Evolutionary conservation across 495 filamentous ascomycete genomes (phyloP).

Genomic region (Penicillium lividum): DNA sequence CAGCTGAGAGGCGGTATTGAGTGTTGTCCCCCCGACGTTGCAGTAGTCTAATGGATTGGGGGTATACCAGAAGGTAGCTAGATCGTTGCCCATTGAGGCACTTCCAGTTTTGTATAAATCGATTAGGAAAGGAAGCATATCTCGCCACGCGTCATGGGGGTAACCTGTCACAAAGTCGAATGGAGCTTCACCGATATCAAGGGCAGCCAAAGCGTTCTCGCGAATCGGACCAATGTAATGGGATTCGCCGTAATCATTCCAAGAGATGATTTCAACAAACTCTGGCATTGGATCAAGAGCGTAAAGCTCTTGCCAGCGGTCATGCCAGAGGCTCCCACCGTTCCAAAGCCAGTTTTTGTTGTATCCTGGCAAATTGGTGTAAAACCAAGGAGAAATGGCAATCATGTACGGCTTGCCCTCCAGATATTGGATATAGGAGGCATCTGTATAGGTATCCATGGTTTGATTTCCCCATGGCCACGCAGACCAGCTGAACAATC

Average conservation of each 20-base stretch:
- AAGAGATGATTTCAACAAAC: slow-evolving; percentile 58
- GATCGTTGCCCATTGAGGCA: slow-evolving; percentile 42
- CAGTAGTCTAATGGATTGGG: slow-evolving; percentile 36
- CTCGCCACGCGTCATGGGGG: slow-evolving; percentile 60
- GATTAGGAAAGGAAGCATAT: slow-evolving; percentile 62
- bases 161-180: slow-evolving; percentile 51
- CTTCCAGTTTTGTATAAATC: slow-evolving; percentile 59
- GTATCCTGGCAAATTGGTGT: no score
- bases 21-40: slow-evolving; percentile 38
- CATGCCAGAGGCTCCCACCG: slow-evolving; percentile 70
- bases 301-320: slow-evolving; percentile 73
- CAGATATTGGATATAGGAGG: no score
- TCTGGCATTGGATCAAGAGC: slow-evolving; percentile 55
- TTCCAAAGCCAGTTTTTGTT: slow-evolving; percentile 21
- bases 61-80: slow-evolving; percentile 69
- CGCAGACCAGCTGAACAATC: no score
- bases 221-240: slow-evolving; percentile 68
- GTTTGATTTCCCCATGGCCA: no score
- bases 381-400: no score
- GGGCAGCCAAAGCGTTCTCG: slow-evolving; percentile 29
- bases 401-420: no score
- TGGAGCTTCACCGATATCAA: slow-evolving; percentile 48
- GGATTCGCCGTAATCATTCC: slow-evolving; percentile 79
- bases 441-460: no score
- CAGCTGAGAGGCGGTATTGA: slow-evolving; percentile 5